Evolutionary conservation across 306 rosid species (phyloP), one percentile per base, ranked within the genome.

Genomic region (Neltuma alba): DNA sequence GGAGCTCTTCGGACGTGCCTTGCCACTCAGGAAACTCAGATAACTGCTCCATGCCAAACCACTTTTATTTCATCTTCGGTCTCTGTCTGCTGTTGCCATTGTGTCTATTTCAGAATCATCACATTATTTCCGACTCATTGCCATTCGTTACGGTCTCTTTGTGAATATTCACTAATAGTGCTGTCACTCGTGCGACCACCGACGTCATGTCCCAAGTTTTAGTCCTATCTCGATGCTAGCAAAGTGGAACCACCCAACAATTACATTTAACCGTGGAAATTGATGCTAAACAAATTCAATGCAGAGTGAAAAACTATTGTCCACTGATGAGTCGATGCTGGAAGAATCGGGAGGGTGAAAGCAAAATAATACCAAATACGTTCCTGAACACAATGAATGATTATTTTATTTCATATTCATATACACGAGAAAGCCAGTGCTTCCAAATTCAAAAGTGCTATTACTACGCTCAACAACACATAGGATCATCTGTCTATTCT

Each of bases 11-110:
- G 98, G 98, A 63, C 64, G 79, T 71, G 87, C 97, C 42, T 85
- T 93, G 83, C 90, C 99, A 3, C 23, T 93, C 45, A 86, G 98
- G 87, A 95, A 88, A 85, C 83, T 95, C 31, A 88, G 96, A 80
- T 95, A 84, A 78, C 69, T 79, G 44, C 60, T 25, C 36, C 25
- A n/a, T n/a, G n/a, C n/a, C n/a, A n/a, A 40, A 23, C 67, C 77
- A 60, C 60, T 70, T 33, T 33, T 33, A 33, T 1, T 33, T 33
- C 65, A 14, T 42, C 37, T 61, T 70, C 5, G 70, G 5, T 30
- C 6, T n/a, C 71, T 21, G 37, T 25, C 6, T 55, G 31, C 20
- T 45, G 20, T 23, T 28, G 6, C 60, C 75, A 48, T 52, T 23
- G n/a, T n/a, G n/a, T n/a, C n/a, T n/a, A n/a, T n/a, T n/a, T n/a